Conservation (phyloP, 2,329 filamentous ascomycete species). For the Reticulascus tulasneorum region DNA sequence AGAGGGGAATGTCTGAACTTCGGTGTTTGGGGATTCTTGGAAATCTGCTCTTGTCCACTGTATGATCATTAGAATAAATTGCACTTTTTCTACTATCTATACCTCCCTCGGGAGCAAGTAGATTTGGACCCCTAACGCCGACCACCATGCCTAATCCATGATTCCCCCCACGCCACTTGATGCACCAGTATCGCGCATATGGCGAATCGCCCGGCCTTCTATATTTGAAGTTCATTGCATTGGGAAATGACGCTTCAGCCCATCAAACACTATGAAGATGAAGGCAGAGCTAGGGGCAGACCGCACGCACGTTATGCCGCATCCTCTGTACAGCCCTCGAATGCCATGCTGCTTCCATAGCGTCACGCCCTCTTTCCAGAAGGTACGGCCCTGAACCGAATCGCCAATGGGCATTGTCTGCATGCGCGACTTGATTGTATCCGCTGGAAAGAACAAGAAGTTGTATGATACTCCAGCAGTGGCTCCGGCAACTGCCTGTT, state of each 20-base stretch:
- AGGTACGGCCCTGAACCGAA: conserved; percentile 56
- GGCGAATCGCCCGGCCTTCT: too few species aligned
- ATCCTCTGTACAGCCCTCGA: conserved; percentile 85
- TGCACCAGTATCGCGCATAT: too few species aligned
- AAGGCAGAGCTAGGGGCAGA: conserved; percentile 95
- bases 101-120: too few species aligned
- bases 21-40: too few species aligned
- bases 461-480: conserved; percentile 92
- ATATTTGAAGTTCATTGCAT: conserved; percentile 36
- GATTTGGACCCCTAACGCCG: too few species aligned
- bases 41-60: too few species aligned
- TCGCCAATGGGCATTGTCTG: conserved; percentile 75
- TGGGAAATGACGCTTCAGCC: conserved; percentile 66
- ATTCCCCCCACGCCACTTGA: too few species aligned
- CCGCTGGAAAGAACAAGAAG: conserved; percentile 93
- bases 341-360: conserved; percentile 83
- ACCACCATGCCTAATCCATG: too few species aligned
- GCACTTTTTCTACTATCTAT: too few species aligned
- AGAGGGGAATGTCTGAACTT: neutral
- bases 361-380: conserved; percentile 65
- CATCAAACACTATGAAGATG: conserved; percentile 95
- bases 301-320: conserved; percentile 84
- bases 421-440: conserved; percentile 96
- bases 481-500: conserved; percentile 84
- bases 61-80: too few species aligned